phyloP scores from a whole-genome alignment of 805 yeast species.

The Pichia phayaonensis region DNA sequence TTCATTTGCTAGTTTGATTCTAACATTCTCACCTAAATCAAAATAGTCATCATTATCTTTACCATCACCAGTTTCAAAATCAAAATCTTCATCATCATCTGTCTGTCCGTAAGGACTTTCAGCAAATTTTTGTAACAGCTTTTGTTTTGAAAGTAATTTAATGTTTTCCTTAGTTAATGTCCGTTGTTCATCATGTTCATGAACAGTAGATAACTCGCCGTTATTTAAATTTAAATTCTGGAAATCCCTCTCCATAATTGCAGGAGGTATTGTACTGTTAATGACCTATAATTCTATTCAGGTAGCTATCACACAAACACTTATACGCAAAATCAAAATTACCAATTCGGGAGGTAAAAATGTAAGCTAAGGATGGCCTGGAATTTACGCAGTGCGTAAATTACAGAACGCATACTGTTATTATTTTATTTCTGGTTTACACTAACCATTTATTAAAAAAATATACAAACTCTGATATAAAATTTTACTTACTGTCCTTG shows the following conservation, averaged over 20 bases:
- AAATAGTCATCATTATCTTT: not conserved
- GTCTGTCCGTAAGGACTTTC: not conserved
- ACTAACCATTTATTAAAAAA: too few species aligned
- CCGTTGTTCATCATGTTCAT: constrained; percentile 17
- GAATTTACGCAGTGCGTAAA: not conserved
- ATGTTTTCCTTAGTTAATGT: constrained; percentile 22
- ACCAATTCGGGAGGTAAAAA: not conserved
- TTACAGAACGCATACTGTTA: not conserved
- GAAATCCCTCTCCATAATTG: not conserved
- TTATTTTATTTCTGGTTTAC: not conserved
- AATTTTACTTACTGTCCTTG: not conserved
- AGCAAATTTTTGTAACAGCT: not conserved
- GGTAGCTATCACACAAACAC: not conserved
- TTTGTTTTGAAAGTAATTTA: constrained; percentile 5
- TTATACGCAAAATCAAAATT: not conserved
- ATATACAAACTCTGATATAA: too few species aligned
- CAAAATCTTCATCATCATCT: constrained; percentile 2
- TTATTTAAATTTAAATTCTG: not conserved
- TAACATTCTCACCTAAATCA: constrained; percentile 4
- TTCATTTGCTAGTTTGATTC: not conserved
- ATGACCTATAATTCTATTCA: not conserved
- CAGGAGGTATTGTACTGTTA: not conserved
- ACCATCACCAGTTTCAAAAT: not conserved
- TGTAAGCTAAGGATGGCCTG: not conserved
- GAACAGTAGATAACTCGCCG: constrained; percentile 19